Conservation (phyloP, 495 filamentous ascomycete species). For the Penicillium soppii region DNA sequence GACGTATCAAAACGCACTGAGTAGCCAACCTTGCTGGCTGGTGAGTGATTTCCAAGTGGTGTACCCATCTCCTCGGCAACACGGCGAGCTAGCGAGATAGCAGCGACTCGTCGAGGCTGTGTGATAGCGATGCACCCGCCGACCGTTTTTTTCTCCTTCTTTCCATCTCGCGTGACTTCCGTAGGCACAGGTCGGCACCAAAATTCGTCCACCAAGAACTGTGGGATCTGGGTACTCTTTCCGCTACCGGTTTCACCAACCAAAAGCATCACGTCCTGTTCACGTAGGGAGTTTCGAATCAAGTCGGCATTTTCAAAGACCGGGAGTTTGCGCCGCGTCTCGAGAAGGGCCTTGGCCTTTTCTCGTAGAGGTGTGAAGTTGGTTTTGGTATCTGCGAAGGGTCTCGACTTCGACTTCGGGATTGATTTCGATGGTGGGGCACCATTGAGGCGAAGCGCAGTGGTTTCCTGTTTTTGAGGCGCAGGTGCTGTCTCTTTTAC, state of each 20-base stretch:
- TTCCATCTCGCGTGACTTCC: constrained; percentile 41
- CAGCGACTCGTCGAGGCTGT: constrained; percentile 89
- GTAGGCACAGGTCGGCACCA: constrained; percentile 69
- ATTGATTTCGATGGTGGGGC: constrained; percentile 9
- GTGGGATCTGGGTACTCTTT: constrained; percentile 95
- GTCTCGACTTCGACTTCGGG: constrained; percentile 15
- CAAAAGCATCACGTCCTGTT: constrained; percentile 77
- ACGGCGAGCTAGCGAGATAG: constrained; percentile 84
- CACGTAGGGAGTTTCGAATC: constrained; percentile 62
- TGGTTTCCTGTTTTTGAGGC: neutral
- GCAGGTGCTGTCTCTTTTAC: neutral
- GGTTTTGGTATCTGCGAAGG: constrained; percentile 22
- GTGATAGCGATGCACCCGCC: constrained; percentile 94
- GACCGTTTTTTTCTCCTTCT: constrained; percentile 50
- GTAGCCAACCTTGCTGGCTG: constrained; percentile 81
- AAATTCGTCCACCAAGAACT: constrained; percentile 75
- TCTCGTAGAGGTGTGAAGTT: constrained; percentile 39
- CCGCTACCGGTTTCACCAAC: constrained; percentile 95
- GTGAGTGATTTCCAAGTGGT: constrained; percentile 62
- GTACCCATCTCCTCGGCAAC: constrained; percentile 92
- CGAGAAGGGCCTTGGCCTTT: constrained; percentile 48
- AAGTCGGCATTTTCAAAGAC: constrained; percentile 73
- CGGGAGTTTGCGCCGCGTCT: constrained; percentile 65
- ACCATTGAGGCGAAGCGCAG: neutral
- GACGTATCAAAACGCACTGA: constrained; percentile 92